phyloP scores from a whole-genome alignment of 1,284 basidiomycete genomes.

The Cutaneotrichosporon cavernicola region DNA sequence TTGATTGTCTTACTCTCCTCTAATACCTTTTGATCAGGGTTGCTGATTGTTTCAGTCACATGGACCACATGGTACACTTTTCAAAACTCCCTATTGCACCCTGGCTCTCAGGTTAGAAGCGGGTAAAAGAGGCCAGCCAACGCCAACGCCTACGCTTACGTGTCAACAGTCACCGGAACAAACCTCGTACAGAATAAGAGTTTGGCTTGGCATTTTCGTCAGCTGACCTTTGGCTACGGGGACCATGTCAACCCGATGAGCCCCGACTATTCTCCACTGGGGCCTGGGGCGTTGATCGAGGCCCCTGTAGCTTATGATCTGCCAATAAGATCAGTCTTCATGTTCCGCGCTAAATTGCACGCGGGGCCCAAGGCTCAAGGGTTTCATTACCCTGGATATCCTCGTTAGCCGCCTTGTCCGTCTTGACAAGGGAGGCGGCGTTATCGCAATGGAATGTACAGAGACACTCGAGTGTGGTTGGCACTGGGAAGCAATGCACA shows the following conservation, averaged over 20 bases:
- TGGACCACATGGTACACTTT: constrained; percentile 11
- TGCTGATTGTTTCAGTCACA: constrained; percentile 9
- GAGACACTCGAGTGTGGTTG: not conserved
- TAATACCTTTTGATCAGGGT: not conserved
- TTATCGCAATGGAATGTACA: constrained; percentile 4
- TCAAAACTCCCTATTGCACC: not conserved
- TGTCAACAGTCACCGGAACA: too few species aligned
- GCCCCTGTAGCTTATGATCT: too few species aligned
- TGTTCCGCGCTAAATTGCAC: not conserved
- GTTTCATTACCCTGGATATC: not conserved
- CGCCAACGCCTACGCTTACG: not conserved
- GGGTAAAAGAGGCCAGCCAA: too few species aligned
- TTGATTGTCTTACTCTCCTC: not conserved
- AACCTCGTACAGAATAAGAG: too few species aligned
- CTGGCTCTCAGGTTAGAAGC: not conserved
- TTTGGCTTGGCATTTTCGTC: too few species aligned
- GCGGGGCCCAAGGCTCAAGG: constrained; percentile 3
- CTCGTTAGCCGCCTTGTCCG: not conserved
- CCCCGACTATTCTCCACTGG: too few species aligned
- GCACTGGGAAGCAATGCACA: too few species aligned
- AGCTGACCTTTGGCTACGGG: too few species aligned
- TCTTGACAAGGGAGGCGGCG: not conserved
- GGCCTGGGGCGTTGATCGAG: too few species aligned
- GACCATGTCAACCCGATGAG: too few species aligned
- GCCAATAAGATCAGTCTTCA: too few species aligned